Percentiles rank a stretch among this genome's conserved stretches.
These are phyloP conservation scores for Rhinocladiella similis DNA, from an alignment of 2,329 filamentous ascomycete species.

Conservation along the genomic window DNA sequence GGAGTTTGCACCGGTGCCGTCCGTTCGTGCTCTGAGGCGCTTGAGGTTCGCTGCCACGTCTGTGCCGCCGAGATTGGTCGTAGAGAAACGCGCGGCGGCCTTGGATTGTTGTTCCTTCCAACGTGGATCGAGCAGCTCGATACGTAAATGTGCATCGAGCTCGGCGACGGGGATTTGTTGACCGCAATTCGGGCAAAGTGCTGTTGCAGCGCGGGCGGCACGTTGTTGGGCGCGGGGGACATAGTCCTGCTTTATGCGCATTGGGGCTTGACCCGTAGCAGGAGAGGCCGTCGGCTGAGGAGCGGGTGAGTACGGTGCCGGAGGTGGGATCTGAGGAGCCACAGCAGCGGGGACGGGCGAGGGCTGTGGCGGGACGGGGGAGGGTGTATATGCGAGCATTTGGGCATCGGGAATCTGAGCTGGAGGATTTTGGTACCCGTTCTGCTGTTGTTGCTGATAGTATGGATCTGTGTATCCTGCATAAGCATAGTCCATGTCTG, in stretches of 20 bases:
- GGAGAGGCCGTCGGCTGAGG: conserved; percentile 62
- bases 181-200: conserved; percentile 88
- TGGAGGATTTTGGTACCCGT: conserved; percentile 33
- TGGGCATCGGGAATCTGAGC: conserved; percentile 34
- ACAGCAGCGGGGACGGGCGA: conserved; percentile 25
- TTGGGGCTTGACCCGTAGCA: conserved; percentile 44
- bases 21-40: conserved; percentile 81
- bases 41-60: conserved; percentile 95
- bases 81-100: conserved; percentile 77
- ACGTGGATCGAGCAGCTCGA: conserved; percentile 87
- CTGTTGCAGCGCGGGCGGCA: conserved; percentile 63
- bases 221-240: conserved; percentile 77
- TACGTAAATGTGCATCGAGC: conserved; percentile 89
- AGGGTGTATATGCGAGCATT: conserved; percentile 31
- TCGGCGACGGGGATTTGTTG: conserved; percentile 85
- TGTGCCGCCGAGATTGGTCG: conserved; percentile 79
- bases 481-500: conserved; percentile 61
- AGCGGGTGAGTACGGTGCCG: conserved; percentile 24
- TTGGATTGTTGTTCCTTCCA: conserved; percentile 97
- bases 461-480: conserved; percentile 39
- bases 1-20: conserved; percentile 57
- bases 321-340: background rate
- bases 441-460: conserved; percentile 38
- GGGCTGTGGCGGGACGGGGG: conserved; percentile 35
- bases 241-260: conserved; percentile 93